These are phyloP conservation scores for Endothia cerciana DNA, from an alignment of 2,329 filamentous ascomycete species.

Conservation along the genomic window DNA sequence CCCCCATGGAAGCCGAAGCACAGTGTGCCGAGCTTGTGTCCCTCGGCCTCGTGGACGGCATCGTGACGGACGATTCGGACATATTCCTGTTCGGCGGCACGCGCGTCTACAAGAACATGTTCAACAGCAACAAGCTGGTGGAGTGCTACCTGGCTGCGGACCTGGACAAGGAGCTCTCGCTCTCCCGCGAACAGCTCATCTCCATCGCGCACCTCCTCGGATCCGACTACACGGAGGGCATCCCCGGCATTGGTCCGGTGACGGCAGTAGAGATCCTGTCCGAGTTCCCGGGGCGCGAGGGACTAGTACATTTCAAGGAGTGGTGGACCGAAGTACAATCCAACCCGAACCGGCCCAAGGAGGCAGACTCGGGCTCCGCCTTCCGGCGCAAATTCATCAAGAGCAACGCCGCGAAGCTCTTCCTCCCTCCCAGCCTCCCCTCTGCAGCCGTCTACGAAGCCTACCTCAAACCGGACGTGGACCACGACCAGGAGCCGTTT, in stretches of 20 bases:
- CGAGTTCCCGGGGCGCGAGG: constrained; percentile 70
- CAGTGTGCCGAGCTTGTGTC: constrained; percentile 91
- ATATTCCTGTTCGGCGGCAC: constrained; percentile 97
- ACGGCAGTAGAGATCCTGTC: constrained; percentile 93
- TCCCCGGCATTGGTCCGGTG: constrained; percentile 89
- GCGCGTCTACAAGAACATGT: constrained; percentile 99
- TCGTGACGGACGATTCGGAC: constrained; percentile 96
- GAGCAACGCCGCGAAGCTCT: constrained; percentile 79
- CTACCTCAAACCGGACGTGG: constrained; percentile 86
- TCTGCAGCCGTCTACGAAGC: constrained; percentile 77
- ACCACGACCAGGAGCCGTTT: constrained; percentile 75
- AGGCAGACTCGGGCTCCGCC: constrained; percentile 59
- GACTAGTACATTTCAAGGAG: constrained; percentile 75
- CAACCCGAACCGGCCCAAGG: constrained; percentile 62
- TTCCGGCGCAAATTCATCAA: constrained; percentile 90
- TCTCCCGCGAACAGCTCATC: constrained; percentile 86
- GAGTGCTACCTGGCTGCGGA: constrained; percentile 90
- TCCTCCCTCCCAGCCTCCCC: constrained; percentile 81
- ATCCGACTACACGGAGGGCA: constrained; percentile 91
- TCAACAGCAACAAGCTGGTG: constrained; percentile 96
- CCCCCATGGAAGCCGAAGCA: constrained; percentile 98
- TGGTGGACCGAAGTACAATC: constrained; percentile 87
- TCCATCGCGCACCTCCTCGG: constrained; percentile 88
- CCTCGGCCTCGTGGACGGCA: constrained; percentile 90
- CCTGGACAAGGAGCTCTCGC: constrained; percentile 84